Conservation (phyloP, 768 basidiomycete genomes). For the Agrocybe praecox region DNA sequence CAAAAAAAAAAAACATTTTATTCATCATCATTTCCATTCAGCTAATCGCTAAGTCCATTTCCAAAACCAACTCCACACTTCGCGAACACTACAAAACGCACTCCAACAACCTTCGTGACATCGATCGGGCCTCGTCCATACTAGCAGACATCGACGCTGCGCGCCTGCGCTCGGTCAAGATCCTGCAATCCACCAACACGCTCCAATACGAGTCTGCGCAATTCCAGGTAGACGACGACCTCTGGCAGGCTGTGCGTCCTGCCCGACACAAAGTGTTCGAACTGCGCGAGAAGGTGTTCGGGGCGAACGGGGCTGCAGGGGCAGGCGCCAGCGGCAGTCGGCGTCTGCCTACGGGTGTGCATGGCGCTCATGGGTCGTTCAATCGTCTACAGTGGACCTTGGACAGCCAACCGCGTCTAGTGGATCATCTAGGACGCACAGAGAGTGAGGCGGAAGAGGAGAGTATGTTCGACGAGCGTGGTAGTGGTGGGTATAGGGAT, state of each 20-base stretch:
- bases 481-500: background rate
- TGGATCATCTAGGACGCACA: conserved; percentile 70
- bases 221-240: conserved; percentile 57
- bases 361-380: conserved; percentile 60
- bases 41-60: conserved; percentile 56
- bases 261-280: conserved; percentile 65
- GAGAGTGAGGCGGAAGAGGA: conserved; percentile 82
- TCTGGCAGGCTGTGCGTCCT: conserved; percentile 67
- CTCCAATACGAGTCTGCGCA: conserved; percentile 75
- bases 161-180: conserved; percentile 50
- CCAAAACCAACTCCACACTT: conserved; percentile 55
- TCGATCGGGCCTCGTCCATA: conserved; percentile 48
- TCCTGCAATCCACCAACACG: conserved; percentile 63
- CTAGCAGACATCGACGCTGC: conserved; percentile 55
- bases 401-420: conserved; percentile 60
- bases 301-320: background rate
- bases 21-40: conserved; percentile 18
- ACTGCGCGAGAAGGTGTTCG: conserved; percentile 44
- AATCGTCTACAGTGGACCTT: conserved; percentile 68
- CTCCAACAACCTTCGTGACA: conserved; percentile 43
- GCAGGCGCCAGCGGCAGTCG: conserved; percentile 33
- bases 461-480: conserved; percentile 30
- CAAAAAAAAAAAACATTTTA: conserved; percentile 5
- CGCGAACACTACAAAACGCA: conserved; percentile 62
- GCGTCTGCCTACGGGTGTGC: conserved; percentile 48